Evolutionary conservation across 2,329 filamentous ascomycete genomes (phyloP), one percentile per base, ranked within the genome.

Genomic region (Neoscytalidium dimidiatum): DNA sequence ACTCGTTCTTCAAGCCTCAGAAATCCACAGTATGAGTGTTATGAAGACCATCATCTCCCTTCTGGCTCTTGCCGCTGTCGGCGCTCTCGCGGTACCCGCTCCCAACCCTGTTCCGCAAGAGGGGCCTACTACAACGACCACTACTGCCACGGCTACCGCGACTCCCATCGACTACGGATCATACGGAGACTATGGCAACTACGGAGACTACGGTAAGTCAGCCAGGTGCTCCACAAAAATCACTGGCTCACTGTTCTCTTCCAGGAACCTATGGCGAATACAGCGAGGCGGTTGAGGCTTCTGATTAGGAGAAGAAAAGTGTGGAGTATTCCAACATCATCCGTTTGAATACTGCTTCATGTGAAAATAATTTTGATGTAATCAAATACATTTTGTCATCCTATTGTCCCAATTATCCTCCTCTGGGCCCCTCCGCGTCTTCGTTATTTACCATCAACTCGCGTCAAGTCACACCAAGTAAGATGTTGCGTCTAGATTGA

Each of bases 151-250:
- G 7, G 62, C 33, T 4, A 35, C 63, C 9, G 56, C 14, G 1
- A 28, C 63, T 17, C 33, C 41, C 2, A 14, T 23, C 5, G 63
- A 28, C 13, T 57, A 56, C 19, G 56, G 38, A 9, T 33, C 13
- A 11, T 66, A 66, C 14, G 38, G 21, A 11, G 33, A 64, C 28
- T 66, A 66, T 14, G 44, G 43, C n/a, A 57, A 38, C 8, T 65
- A 65, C 21, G 58, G 41, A 28, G 43, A 11, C 13, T 65, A 66
- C 33, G 43, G 41, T 51, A 62, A 26, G 41, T 31, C 8, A 6
- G 2, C 14, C 7, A 14, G 1, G 8, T 17, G 3, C 11, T 8
- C 21, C 6, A 6, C 9, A n/a, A 17, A 5, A 7, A 5, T 8
- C 26, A 35, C 5, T n/a, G 8, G 14, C 23, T 58, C 6, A 44